Base-by-base conservation (phyloP, 2,329 filamentous ascomycete species). In the Grosmannia clavigera region DNA sequence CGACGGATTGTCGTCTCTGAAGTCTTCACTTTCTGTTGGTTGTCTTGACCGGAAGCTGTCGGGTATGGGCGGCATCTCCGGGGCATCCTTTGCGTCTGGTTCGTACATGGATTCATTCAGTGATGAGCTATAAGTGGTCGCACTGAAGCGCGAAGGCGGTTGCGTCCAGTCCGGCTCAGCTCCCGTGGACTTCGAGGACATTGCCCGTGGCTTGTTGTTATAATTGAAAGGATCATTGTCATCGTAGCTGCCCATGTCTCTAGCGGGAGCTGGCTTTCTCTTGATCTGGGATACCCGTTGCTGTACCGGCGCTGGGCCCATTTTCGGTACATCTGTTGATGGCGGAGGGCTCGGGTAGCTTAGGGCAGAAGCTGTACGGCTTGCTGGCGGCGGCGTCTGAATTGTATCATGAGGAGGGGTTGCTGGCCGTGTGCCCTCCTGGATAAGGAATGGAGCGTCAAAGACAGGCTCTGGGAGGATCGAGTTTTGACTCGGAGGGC, bases 81-180 rank as follows among this genome's bases (percentile, higher is more conserved):
- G 62, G 10, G 59, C 50, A 53, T 62, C 58, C 48, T 19, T 48
- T 27, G 50, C 12, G 22, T 64, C 60, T 40, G 58, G 62, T 5
- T 63, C 64, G 55, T 58, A 27, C 7, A 40, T 31, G 52, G 70
- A 76, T 22, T 71, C 74, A 14, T 72, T 70, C 53, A 76, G 70
- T 5, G 81, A 79, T 2, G 82, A 81, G 29, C 79, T 77, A 66
- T 81, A 84, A 2, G 83, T 86, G 9, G 81, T 84, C 63, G 81
- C 74, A 70, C 83, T 87, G 69, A 86, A 87, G 54, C 81, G 80
- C 56, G 83, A 86, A 2, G 74, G 70, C 6, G 81, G 81, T 60
- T 81, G 78, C 14, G 73, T 71, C 74, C 77, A 78, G 46, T 78
- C 67, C 16, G 25, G 29, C 4, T 60, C 63, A 14, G 66, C 64